Conservation (phyloP, 176 grass and related monocot species). For the Neostapfia colusana region DNA sequence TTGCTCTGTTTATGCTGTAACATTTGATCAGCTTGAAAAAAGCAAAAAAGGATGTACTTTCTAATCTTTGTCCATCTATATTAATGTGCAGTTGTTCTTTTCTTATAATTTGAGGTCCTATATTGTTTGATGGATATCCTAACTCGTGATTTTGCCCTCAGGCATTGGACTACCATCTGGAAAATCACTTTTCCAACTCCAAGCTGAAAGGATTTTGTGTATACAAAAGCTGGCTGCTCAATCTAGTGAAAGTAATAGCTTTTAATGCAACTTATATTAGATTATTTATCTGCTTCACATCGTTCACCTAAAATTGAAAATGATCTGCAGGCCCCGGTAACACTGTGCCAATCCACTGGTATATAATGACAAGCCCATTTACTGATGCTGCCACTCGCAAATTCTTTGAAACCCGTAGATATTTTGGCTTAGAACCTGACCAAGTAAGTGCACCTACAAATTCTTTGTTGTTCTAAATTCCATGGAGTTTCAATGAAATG, state of each 20-base stretch:
- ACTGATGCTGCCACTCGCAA: constrained; percentile 81
- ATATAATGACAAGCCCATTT: constrained; percentile 99
- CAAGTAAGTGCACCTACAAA: constrained; percentile 52
- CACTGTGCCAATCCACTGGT: constrained; percentile 74
- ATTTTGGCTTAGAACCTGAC: constrained; percentile 92
- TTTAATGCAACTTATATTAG: not conserved
- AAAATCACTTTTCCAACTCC: constrained; percentile 97
- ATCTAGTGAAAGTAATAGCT: constrained; percentile 69
- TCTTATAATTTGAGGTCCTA: constrained; percentile 7
- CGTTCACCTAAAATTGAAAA: constrained; percentile 29
- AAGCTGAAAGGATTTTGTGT: constrained; percentile 88
- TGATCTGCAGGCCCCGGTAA: constrained; percentile 54
- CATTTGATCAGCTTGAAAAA: not conserved
- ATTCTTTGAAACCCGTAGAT: constrained; percentile 83
- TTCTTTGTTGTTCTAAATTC: not conserved
- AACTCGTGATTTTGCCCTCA: constrained; percentile 26
- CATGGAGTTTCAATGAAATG: constrained; percentile 12
- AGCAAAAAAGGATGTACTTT: not conserved
- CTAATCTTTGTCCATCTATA: not conserved
- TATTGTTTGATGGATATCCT: constrained; percentile 5
- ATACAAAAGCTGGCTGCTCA: constrained; percentile 94
- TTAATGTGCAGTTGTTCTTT: not conserved
- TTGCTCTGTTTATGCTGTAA: not conserved
- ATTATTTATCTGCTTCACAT: constrained; percentile 15
- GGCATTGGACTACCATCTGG: constrained; percentile 93